Percentiles rank a stretch among this genome's conserved stretches.
These are phyloP conservation scores for Ophiosphaerella herpotricha DNA, from an alignment of 2,329 filamentous ascomycete genomes.

Conservation along the genomic window DNA sequence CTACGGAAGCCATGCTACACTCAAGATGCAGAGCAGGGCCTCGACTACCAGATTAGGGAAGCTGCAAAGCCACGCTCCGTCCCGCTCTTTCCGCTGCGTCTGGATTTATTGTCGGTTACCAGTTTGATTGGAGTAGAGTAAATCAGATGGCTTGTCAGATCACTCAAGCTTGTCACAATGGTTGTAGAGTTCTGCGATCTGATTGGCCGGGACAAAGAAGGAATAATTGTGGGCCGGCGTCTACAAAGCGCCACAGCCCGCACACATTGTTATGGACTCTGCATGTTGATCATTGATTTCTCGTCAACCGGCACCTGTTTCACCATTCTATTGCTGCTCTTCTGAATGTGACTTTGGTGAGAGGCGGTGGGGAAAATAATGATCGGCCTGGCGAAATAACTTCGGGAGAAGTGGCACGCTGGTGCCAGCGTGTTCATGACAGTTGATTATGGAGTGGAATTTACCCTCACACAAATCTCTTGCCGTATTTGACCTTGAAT, in stretches of 20 bases:
- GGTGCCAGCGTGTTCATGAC: too few relatives aligned
- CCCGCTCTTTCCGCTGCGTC: conserved; percentile 5
- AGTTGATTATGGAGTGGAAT: too few relatives aligned
- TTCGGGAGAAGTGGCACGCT: too few relatives aligned
- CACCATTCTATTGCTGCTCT: too few relatives aligned
- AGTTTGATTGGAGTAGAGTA: conserved; percentile 16
- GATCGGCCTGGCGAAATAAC: background rate
- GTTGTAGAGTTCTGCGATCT: conserved; percentile 5
- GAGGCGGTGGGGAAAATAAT: too few relatives aligned
- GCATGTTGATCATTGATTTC: too few relatives aligned
- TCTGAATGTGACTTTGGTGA: too few relatives aligned
- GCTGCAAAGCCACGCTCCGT: conserved; percentile 6
- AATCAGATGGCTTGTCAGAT: conserved; percentile 13
- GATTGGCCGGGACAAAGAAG: conserved; percentile 14
- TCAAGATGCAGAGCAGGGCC: conserved; percentile 11
- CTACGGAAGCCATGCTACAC: conserved; percentile 8
- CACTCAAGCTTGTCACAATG: conserved; percentile 17
- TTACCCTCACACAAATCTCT: too few relatives aligned
- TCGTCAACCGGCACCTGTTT: too few relatives aligned
- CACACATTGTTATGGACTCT: background rate
- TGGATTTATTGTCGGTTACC: background rate
- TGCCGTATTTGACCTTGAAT: too few relatives aligned
- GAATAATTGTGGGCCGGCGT: conserved; percentile 11
- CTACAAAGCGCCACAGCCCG: conserved; percentile 10
- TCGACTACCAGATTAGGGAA: conserved; percentile 13